These are phyloP conservation scores for Choiromyces venosus DNA, from an alignment of 495 filamentous ascomycete genomes.

Conservation along the genomic window DNA sequence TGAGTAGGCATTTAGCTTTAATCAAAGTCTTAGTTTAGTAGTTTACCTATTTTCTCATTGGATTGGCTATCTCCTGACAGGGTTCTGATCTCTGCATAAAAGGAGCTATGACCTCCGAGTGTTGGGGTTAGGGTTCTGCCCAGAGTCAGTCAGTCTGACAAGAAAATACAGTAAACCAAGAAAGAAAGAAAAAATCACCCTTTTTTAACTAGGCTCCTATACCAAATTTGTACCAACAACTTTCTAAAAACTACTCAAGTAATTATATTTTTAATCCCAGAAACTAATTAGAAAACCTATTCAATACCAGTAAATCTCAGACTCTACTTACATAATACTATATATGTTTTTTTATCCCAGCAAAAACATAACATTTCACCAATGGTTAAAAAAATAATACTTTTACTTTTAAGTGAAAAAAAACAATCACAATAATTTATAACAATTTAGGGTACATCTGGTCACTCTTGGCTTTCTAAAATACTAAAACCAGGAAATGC, in stretches of 20 bases:
- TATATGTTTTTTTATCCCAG: too few relatives aligned
- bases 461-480: too few relatives aligned
- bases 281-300: too few relatives aligned
- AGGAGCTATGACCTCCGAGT: not conserved
- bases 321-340: too few relatives aligned
- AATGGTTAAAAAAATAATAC: too few relatives aligned
- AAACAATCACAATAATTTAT: too few relatives aligned
- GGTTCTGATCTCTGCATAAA: not conserved
- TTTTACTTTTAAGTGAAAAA: too few relatives aligned
- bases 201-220: not conserved
- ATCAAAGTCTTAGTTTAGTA: not conserved
- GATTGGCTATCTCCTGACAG: not conserved
- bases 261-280: not conserved
- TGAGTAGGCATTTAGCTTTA: not conserved
- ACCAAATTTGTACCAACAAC: not conserved
- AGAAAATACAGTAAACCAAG: not conserved
- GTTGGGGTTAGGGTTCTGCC: not conserved
- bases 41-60: not conserved
- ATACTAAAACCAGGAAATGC: too few relatives aligned
- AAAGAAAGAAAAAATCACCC: not conserved
- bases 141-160: not conserved
- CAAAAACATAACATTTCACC: too few relatives aligned
- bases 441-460: too few relatives aligned
- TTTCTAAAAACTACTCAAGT: not conserved
- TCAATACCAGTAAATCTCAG: too few relatives aligned